Evolutionary conservation across 805 yeast genomes (phyloP).

Genomic region (Saturnispora halmiae): DNA sequence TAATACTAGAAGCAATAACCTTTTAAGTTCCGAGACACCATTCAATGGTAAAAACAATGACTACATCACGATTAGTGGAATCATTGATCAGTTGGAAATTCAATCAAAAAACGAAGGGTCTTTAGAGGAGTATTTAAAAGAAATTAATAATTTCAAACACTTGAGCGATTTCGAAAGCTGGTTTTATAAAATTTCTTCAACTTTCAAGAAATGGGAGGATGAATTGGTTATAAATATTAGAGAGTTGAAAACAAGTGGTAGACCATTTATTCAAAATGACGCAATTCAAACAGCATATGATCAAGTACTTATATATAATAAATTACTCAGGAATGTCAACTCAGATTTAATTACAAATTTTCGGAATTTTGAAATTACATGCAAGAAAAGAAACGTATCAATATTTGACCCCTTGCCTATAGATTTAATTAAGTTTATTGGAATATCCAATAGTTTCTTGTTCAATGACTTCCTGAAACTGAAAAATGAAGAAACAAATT

Average conservation of each 20-base stretch:
- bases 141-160: conserved; percentile 11
- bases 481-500: conserved; percentile 35
- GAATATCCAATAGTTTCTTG: conserved; percentile 31
- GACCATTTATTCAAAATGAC: conserved; percentile 33
- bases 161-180: conserved; percentile 19
- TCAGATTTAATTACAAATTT: conserved; percentile 29
- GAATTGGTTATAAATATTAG: conserved; percentile 29
- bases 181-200: conserved; percentile 10
- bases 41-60: conserved; percentile 13
- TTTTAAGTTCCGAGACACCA: conserved; percentile 6
- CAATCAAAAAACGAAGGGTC: conserved; percentile 16
- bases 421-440: conserved; percentile 31
- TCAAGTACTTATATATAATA: conserved; percentile 56
- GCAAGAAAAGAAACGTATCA: conserved; percentile 37
- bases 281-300: conserved; percentile 30
- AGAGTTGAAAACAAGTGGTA: conserved; percentile 57
- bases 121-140: conserved; percentile 19
- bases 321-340: conserved; percentile 35
- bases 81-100: conserved; percentile 43
- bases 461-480: conserved; percentile 36
- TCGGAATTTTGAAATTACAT: conserved; percentile 37
- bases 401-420: conserved; percentile 41
- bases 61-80: conserved; percentile 49
- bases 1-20: conserved; percentile 22
- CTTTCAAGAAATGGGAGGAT: conserved; percentile 23